A percentile compares a stretch with the other conserved stretches of the same genome.
phyloP scores from a whole-genome alignment of 331 rosid genomes.

The Cydonia oblonga region DNA sequence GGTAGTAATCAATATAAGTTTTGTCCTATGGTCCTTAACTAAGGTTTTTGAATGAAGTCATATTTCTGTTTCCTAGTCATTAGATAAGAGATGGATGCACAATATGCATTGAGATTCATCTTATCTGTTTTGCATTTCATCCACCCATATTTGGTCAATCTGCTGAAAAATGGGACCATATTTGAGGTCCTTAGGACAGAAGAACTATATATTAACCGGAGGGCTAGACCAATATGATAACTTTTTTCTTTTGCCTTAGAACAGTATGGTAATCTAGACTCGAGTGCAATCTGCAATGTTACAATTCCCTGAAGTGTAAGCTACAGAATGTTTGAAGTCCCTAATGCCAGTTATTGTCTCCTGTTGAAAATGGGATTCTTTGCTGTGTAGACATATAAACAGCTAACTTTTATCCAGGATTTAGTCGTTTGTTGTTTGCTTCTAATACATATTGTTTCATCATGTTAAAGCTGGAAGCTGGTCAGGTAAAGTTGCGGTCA shows the following conservation, averaged over 20 bases:
- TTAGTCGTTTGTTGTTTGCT: slow-evolving; percentile 6
- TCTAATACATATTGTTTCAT: slow-evolving; percentile 16
- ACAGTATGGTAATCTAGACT: background rate
- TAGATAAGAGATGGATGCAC: background rate
- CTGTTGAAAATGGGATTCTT: background rate
- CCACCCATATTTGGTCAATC: background rate
- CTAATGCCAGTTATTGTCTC: background rate
- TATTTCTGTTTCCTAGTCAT: background rate
- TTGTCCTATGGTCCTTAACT: background rate
- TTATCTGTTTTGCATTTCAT: background rate
- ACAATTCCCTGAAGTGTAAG: background rate
- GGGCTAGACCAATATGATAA: background rate
- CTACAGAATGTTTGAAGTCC: background rate
- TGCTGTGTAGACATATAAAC: background rate
- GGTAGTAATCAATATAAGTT: background rate
- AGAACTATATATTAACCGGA: background rate
- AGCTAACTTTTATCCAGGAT: background rate
- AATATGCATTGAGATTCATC: background rate
- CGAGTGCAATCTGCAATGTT: background rate
- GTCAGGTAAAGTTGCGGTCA: slow-evolving; percentile 34
- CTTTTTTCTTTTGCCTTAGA: background rate
- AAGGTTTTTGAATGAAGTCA: background rate
- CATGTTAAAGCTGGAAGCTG: slow-evolving; percentile 46
- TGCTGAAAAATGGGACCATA: background rate
- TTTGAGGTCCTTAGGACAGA: background rate